Evolutionary conservation across 1,284 basidiomycete species (phyloP), one percentile per base, ranked within the genome.

Genomic region (Sanghuangporus weigelae): DNA sequence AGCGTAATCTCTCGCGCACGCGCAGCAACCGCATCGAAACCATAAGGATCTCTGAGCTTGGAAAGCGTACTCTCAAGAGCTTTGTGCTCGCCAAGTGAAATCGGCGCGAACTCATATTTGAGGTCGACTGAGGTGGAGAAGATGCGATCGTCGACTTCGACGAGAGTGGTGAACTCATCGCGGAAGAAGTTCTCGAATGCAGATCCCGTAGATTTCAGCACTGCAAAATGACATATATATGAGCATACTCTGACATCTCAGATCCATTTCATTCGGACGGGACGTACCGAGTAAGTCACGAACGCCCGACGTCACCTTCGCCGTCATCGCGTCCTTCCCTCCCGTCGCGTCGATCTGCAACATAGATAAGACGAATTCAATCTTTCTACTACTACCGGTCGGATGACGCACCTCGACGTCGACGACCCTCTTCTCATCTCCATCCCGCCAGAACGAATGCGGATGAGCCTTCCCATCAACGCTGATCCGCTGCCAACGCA

Each of bases 181-280:
- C 84, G 81, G 64, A 90, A 76, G 76, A 96, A 98, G 59, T 83
- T 81, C 68, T 89, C 83, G 73, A 98, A 98, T 0, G 90, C 85
- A 0, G 93, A 95, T 3, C 93, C 96, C 12, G 89, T 87, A 48
- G 91, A 89, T 78, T 98, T 98, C 71, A 97, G 84, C 11, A 98
- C 95, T 93, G 67, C 21, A 7, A 19, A 60, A 12, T 12, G 5
- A 49, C 31, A n/a, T 31, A 44, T 38, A 60, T 46, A 57, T 40
- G 51, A 39, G n/a, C 11, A 23, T 23, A 59, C 44, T 53, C 44
- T 35, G 16, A 38, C 39, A 40, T 11, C 14, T 49, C 42, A 53
- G 61, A 2, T 16, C 12, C 16, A 11, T 46, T 12, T 7, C 19
- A 26, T 31, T 36, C 23, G 60, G 46, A 54, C 23, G 1, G 5